Base-by-base conservation (phyloP, 2,329 filamentous ascomycete genomes). In the Fusarium stilboides region DNA sequence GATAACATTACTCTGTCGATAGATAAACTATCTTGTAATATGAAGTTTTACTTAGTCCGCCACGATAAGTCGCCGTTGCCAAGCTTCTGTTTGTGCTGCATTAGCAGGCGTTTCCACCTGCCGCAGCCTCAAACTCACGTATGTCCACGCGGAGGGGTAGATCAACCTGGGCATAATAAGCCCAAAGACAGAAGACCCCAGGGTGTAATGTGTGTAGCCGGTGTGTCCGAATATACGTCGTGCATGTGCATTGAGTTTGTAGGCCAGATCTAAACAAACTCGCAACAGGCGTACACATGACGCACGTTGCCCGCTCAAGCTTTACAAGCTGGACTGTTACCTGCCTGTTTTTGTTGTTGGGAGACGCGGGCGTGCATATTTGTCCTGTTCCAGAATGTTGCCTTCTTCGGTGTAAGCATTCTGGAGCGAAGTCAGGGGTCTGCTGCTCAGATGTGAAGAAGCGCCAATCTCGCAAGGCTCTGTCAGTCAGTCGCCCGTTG, bases 11-110 rank as follows among this genome's bases (percentile, higher is more conserved):
- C 9, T 40, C 26, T 43, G 28, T 42, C 20, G 37, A 43, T 15
- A 36, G 19, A 28, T 61, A 54, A 14, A 45, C 20, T 53, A 40
- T 36, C 17, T n/a, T n/a, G 20, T 40, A 15, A n/a, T 31, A 34
- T 34, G 22, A 10, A 20, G 20, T 24, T 17, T 47, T 51, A 20
- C 14, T 26, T 12, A 34, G 10, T 6, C n/a, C 14, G 4, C 22
- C 12, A 6, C 19, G 1, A 44, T 19, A 19, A 9, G 2, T 26
- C 24, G 12, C 13, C 13, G 2, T 17, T 34, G 34, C 8, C 4
- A 12, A 4, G 12, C 34, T 9, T 14, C 10, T 2, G 6, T 13
- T 17, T 22, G n/a, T 15, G 9, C 43, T 34, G 52, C 9, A 34
- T 10, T 20, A 6, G 9, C 10, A 5, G 2, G 33, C 3, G 34